A percentile compares a stretch with the other conserved stretches of the same genome.
Conservation (phyloP, 2,329 filamentous ascomycete genomes). For the Plectosphaerella plurivora region DNA sequence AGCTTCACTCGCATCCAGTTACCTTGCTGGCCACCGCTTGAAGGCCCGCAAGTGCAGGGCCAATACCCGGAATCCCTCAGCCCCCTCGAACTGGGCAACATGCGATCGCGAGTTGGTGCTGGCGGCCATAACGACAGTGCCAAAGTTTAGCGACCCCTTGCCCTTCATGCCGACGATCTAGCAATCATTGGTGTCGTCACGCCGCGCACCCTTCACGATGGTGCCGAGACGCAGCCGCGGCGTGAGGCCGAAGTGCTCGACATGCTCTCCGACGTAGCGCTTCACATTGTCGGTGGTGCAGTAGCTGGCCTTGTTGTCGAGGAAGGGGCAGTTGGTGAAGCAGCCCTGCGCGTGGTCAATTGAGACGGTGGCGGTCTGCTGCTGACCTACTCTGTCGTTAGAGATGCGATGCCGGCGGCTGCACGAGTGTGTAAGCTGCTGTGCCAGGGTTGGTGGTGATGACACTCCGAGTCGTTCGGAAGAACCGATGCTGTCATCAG, state of each 20-base stretch:
- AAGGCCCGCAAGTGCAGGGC: constrained; percentile 29
- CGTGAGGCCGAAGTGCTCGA: constrained; percentile 23
- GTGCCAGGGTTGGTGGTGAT: background rate
- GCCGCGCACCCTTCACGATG: constrained; percentile 12
- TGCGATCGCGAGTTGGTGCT: constrained; percentile 27
- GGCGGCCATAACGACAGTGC: constrained; percentile 30
- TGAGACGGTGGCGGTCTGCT: background rate
- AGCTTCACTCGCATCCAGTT: background rate
- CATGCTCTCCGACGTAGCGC: constrained; percentile 27
- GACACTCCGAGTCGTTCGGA: constrained; percentile 21
- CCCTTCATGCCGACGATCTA: constrained; percentile 24
- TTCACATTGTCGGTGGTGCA: constrained; percentile 19
- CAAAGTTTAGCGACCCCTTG: constrained; percentile 20
- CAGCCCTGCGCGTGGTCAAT: constrained; percentile 19
- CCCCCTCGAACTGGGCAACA: constrained; percentile 27
- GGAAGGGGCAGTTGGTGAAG: constrained; percentile 29
- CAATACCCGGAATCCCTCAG: constrained; percentile 30
- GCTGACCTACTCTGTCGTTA: constrained; percentile 19
- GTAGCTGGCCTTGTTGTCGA: constrained; percentile 17
- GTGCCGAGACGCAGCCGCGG: constrained; percentile 19
- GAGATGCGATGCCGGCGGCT: constrained; percentile 26
- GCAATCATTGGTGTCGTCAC: constrained; percentile 11
- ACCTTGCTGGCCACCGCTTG: constrained; percentile 12
- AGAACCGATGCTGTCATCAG: constrained; percentile 31
- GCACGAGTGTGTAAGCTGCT: background rate